Percentiles rank a stretch among this genome's conserved stretches.
Evolutionary conservation across 2,329 filamentous ascomycete species (phyloP).

Genomic region (Colletotrichum euphorbiae): DNA sequence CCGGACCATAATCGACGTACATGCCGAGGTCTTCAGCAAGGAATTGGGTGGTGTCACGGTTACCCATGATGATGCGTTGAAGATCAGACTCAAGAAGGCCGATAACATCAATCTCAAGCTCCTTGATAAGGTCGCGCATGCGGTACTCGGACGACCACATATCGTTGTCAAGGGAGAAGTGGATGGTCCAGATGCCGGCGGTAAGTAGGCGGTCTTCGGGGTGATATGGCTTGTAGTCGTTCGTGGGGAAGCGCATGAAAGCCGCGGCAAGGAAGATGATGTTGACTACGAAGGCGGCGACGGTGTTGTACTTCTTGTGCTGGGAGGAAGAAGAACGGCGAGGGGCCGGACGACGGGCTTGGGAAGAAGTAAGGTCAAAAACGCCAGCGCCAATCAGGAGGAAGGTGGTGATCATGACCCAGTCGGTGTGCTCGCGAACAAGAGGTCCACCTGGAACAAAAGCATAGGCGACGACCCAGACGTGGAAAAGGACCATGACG

Average conservation of each 20-base stretch:
- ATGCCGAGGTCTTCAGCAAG: conserved; percentile 96
- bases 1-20: conserved; percentile 98
- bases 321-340: conserved; percentile 52
- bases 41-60: conserved; percentile 94
- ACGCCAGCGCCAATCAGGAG: conserved; percentile 85
- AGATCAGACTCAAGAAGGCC: conserved; percentile 94
- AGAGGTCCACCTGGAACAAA: conserved; percentile 95
- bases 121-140: conserved; percentile 90
- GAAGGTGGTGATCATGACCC: conserved; percentile 92
- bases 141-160: conserved; percentile 98
- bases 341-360: conserved; percentile 54
- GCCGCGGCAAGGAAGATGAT: conserved; percentile 83
- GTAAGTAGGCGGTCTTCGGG: conserved; percentile 88
- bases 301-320: conserved; percentile 64
- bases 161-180: conserved; percentile 97
- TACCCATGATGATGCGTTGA: conserved; percentile 99
- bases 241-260: conserved; percentile 90
- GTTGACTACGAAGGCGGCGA: conserved; percentile 79
- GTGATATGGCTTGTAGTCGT: conserved; percentile 93
- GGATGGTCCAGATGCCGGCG: conserved; percentile 97
- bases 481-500: conserved; percentile 93
- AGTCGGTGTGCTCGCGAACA: conserved; percentile 94
- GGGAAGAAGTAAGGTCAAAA: conserved; percentile 73
- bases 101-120: conserved; percentile 96
- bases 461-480: conserved; percentile 98